Evolutionary conservation across 2,329 filamentous ascomycete genomes (phyloP).

Genomic region (Xylaria sp.): DNA sequence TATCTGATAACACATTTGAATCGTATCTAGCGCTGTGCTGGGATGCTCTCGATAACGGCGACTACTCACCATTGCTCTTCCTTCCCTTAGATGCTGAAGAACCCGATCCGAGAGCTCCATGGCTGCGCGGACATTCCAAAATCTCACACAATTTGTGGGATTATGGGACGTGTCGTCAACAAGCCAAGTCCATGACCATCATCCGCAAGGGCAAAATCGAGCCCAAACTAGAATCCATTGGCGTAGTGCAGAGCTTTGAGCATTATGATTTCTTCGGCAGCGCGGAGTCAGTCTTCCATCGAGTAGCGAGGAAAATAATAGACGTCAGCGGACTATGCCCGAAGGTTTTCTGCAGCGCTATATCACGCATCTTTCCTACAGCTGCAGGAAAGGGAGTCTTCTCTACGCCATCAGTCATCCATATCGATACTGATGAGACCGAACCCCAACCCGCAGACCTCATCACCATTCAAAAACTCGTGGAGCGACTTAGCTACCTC

Average conservation of each 20-base stretch:
- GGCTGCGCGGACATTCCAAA: slow-evolving; percentile 24
- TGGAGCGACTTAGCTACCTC: slow-evolving; percentile 20
- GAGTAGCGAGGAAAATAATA: slow-evolving; percentile 26
- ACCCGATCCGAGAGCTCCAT: slow-evolving; percentile 18
- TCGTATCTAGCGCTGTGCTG: slow-evolving; percentile 29
- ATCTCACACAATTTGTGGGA: slow-evolving; percentile 30
- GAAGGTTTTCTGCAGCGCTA: slow-evolving; percentile 9
- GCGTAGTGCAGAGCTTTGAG: slow-evolving; percentile 26
- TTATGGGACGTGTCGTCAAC: slow-evolving; percentile 25
- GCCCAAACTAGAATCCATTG: slow-evolving; percentile 25
- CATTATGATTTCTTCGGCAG: slow-evolving; percentile 33
- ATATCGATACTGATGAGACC: neutral
- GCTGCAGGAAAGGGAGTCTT: slow-evolving; percentile 25
- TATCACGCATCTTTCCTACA: slow-evolving; percentile 29
- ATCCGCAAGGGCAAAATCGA: slow-evolving; percentile 25
- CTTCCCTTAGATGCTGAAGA: slow-evolving; percentile 21
- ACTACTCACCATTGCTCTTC: slow-evolving; percentile 31
- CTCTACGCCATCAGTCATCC: neutral
- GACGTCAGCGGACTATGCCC: slow-evolving; percentile 25
- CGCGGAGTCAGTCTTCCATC: slow-evolving; percentile 23
- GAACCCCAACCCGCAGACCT: slow-evolving; percentile 11
- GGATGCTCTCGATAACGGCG: slow-evolving; percentile 24
- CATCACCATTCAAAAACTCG: slow-evolving; percentile 3
- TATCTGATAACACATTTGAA: slow-evolving; percentile 28
- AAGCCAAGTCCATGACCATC: slow-evolving; percentile 16